Evolutionary conservation across 2,329 filamentous ascomycete genomes (phyloP), one percentile per base, ranked within the genome.

Genomic region (Allantophomopsis cytisporea): DNA sequence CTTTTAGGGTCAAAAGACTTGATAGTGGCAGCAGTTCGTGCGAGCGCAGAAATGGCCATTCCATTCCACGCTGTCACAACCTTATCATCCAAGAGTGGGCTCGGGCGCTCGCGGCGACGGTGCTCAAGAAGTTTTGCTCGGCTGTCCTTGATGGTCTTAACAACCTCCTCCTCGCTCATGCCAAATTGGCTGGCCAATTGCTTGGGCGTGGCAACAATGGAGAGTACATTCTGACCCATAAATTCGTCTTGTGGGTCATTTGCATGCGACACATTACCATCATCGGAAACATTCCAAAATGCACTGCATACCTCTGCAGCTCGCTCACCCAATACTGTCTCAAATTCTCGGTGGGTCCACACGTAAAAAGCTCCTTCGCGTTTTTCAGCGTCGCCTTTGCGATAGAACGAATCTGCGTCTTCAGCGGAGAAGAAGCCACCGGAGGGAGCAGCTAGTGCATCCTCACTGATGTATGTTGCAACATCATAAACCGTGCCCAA

Each of bases 231-330:
- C 55, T 94, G 86, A 51, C 89, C 87, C 53, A 94, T 80, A 43
- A 96, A 89, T 53, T 96, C 89, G 54, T 96, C 89, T 51, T 94
- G 83, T 0, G 84, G 80, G 54, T 98, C 91, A 49, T 89, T 77
- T 40, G 80, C 74, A 3, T 80, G 76, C 28, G 79, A 73, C 1
- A 98, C 80, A 51, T 98, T 96, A 35, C 91, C 91, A 48, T 93
- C 78, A 32, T 83, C 71, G 23, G 74, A 72, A 12, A 95, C 80
- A 43, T 84, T 83, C 76, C 85, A 96, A 58, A 94, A 85, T 4
- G 76, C 76, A 1, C 86, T 84, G 21, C 84, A 78, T 13, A 94
- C 73, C 2, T 79, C 73, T 16, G 79, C 79, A 42, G 83, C 76
- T 32, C 78, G 48, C 3, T 72, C 66, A 2, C 76, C 76, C 2